Conservation (phyloP, 108 stramenopile genomes). For the Fragilariopsis cylindrus region DNA sequence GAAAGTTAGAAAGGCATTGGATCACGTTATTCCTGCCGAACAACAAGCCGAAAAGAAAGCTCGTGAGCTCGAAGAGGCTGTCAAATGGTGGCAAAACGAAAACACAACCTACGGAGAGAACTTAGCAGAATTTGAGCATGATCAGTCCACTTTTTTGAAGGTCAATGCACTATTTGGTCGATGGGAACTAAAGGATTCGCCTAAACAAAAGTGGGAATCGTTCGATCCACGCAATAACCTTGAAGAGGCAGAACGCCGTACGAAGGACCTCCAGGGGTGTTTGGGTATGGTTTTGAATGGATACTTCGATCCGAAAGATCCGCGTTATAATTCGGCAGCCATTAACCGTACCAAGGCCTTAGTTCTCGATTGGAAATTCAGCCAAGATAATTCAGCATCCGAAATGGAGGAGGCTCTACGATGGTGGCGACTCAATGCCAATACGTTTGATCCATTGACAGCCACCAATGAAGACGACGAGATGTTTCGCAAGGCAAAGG, state of each 20-base stretch:
- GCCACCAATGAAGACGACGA: constrained; percentile 23
- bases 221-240: constrained; percentile 31
- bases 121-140: constrained; percentile 26
- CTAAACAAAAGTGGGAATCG: constrained; percentile 23
- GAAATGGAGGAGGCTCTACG: constrained; percentile 44
- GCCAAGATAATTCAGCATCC: constrained; percentile 36
- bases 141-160: constrained; percentile 36
- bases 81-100: constrained; percentile 43
- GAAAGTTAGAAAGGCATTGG: constrained; percentile 29
- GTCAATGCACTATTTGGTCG: constrained; percentile 44
- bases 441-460: constrained; percentile 33
- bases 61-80: constrained; percentile 26
- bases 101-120: constrained; percentile 16
- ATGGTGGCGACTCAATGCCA: constrained; percentile 42
- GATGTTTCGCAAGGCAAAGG: constrained; percentile 31
- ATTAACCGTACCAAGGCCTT: constrained; percentile 35
- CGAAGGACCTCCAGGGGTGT: constrained; percentile 29
- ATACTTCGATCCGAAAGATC: constrained; percentile 29
- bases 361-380: constrained; percentile 32
- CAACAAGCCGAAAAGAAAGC: constrained; percentile 36
- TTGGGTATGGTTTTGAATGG: constrained; percentile 30
- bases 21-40: neutral
- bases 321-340: constrained; percentile 25
- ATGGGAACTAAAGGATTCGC: constrained; percentile 35
- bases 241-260: constrained; percentile 25